phyloP scores from a whole-genome alignment of 169 alveolate genomes.

The Plasmodium billcollinsi region DNA sequence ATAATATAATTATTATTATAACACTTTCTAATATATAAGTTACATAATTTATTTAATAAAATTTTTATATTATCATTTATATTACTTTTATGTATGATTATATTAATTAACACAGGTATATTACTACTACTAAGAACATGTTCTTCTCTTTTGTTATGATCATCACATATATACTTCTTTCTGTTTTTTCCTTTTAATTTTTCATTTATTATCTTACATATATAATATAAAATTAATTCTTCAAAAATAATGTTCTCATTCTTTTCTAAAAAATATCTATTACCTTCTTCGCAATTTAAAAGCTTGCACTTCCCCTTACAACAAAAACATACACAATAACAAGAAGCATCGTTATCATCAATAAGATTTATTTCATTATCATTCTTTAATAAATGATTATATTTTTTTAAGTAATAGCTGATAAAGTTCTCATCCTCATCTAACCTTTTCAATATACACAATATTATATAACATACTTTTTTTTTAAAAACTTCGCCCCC shows the following conservation, averaged over 20 bases:
- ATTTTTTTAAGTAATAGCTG: too few species aligned
- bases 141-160: too few species aligned
- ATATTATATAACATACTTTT: conserved; percentile 31
- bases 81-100: conserved; percentile 14
- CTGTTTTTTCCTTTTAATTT: too few species aligned
- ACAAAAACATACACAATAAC: background rate
- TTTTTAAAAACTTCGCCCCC: background rate
- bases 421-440: conserved; percentile 10
- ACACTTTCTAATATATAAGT: conserved; percentile 7
- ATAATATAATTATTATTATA: background rate
- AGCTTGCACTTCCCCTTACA: background rate
- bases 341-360: too few species aligned
- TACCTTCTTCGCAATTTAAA: background rate
- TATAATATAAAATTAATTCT: too few species aligned
- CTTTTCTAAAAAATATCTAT: background rate
- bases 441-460: conserved; percentile 54
- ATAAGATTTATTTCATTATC: too few species aligned
- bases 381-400: too few species aligned
- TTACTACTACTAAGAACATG: too few species aligned
- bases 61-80: background rate
- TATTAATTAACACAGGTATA: conserved; percentile 13
- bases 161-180: too few species aligned
- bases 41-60: conserved; percentile 24
- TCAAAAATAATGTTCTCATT: background rate
- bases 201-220: too few species aligned